A percentile compares a stretch with the other conserved stretches of the same genome.
Evolutionary conservation across 345 rosid genomes (phyloP).

Genomic region (Passiflora organensis): DNA sequence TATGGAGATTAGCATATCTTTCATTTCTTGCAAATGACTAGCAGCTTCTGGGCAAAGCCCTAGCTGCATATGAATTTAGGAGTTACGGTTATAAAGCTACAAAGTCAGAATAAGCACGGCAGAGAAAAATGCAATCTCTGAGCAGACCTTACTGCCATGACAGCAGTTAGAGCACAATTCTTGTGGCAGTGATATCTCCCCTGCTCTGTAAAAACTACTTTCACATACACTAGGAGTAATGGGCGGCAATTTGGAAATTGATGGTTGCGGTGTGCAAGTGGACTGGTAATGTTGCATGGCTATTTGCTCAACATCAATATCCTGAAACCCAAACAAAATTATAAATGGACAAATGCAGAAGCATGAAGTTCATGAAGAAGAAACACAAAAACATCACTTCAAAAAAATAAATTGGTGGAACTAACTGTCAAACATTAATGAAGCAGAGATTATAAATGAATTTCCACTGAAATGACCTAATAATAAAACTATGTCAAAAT

Average conservation of each 20-base stretch:
- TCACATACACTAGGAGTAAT: slow-evolving; percentile 46
- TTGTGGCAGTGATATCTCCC: slow-evolving; percentile 47
- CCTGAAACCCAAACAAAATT: slow-evolving; percentile 40
- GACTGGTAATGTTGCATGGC: slow-evolving; percentile 81
- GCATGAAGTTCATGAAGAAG: background rate
- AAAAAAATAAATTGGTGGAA: slow-evolving; percentile 4
- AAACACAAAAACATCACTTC: slow-evolving; percentile 9
- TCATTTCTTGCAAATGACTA: slow-evolving; percentile 73
- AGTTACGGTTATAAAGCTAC: slow-evolving; percentile 22
- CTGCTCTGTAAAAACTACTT: slow-evolving; percentile 35
- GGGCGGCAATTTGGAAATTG: slow-evolving; percentile 48
- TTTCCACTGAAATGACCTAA: background rate
- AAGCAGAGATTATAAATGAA: background rate
- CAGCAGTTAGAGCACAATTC: slow-evolving; percentile 66
- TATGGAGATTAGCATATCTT: slow-evolving; percentile 70
- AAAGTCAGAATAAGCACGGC: slow-evolving; percentile 12
- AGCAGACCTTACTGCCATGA: slow-evolving; percentile 67
- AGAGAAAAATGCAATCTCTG: slow-evolving; percentile 11
- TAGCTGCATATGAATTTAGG: slow-evolving; percentile 49
- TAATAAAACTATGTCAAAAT: background rate
- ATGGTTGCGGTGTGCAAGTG: slow-evolving; percentile 62
- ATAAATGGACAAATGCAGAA: slow-evolving; percentile 5
- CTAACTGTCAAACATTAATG: background rate
- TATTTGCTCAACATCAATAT: slow-evolving; percentile 88
- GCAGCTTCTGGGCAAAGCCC: slow-evolving; percentile 80